These are phyloP conservation scores for Boletus vinaceobasis DNA, from an alignment of 768 basidiomycete species.

Conservation along the genomic window DNA sequence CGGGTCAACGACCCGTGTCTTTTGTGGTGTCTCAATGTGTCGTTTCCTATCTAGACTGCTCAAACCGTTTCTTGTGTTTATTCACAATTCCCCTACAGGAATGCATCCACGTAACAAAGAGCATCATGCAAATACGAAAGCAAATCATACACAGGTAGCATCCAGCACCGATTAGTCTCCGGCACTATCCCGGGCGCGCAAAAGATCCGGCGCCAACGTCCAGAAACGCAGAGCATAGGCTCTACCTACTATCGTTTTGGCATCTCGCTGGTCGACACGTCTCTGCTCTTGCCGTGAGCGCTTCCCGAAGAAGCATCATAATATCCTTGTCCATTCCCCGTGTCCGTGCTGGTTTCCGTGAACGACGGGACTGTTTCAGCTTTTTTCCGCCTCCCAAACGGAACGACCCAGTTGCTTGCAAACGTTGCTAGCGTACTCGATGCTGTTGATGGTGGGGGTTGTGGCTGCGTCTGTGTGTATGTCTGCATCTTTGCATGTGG, in stretches of 20 bases:
- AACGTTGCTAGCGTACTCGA: conserved; percentile 54
- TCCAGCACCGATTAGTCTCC: conserved; percentile 1
- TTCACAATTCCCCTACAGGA: neutral
- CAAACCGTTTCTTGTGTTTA: too few species aligned
- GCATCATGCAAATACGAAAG: neutral
- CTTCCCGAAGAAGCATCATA: conserved; percentile 17
- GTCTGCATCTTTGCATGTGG: neutral
- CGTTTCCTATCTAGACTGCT: too few species aligned
- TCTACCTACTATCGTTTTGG: conserved; percentile 25
- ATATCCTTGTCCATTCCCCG: conserved; percentile 19
- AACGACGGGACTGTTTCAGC: conserved; percentile 5
- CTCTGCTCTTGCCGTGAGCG: conserved; percentile 1
- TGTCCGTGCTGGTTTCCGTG: conserved; percentile 18
- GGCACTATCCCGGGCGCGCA: neutral
- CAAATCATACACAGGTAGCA: neutral
- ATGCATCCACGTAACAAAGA: neutral
- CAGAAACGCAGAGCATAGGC: neutral
- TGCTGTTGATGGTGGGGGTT: conserved; percentile 36
- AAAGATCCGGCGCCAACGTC: neutral
- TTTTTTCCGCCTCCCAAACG: conserved; percentile 57
- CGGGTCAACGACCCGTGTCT: too few species aligned
- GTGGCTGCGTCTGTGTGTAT: conserved; percentile 1
- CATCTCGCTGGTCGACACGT: conserved; percentile 40
- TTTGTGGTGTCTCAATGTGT: too few species aligned
- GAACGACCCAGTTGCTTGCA: conserved; percentile 63